Evolutionary conservation across 768 basidiomycete species (phyloP).

Genomic region (Crucibulum laeve): DNA sequence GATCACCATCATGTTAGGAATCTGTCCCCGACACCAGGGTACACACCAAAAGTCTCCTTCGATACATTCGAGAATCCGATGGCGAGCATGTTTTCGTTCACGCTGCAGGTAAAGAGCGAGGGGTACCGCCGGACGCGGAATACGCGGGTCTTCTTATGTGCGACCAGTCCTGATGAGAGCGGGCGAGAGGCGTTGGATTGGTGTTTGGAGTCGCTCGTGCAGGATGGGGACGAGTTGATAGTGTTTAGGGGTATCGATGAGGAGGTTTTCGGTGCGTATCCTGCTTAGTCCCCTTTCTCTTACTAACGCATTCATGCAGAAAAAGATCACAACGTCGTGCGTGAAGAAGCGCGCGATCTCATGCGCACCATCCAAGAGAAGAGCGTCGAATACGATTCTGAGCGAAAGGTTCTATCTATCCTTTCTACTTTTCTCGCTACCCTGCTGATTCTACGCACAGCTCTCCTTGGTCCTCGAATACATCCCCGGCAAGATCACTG

Average conservation of each 20-base stretch:
- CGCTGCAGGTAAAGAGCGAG: slow-evolving; percentile 78
- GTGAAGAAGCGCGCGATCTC: slow-evolving; percentile 84
- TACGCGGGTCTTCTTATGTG: slow-evolving; percentile 88
- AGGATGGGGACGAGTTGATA: slow-evolving; percentile 90
- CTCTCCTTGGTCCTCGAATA: slow-evolving; percentile 92
- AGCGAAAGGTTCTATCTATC: slow-evolving; percentile 55
- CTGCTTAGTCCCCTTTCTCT: neutral
- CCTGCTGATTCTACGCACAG: slow-evolving; percentile 24
- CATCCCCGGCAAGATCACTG: slow-evolving; percentile 86
- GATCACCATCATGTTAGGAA: neutral
- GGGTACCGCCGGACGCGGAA: slow-evolving; percentile 71
- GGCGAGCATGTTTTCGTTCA: slow-evolving; percentile 85
- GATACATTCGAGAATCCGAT: slow-evolving; percentile 83
- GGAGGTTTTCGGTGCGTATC: slow-evolving; percentile 67
- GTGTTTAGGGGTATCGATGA: slow-evolving; percentile 88
- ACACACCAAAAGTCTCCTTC: slow-evolving; percentile 76
- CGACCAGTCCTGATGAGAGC: slow-evolving; percentile 83
- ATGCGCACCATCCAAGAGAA: slow-evolving; percentile 79
- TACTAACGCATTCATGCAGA: slow-evolving; percentile 31
- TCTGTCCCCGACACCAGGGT: slow-evolving; percentile 21
- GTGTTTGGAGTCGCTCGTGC: slow-evolving; percentile 79
- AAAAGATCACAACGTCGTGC: slow-evolving; percentile 69
- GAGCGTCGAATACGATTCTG: slow-evolving; percentile 71
- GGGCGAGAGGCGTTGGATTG: slow-evolving; percentile 89
- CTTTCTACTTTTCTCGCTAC: neutral